phyloP scores from a whole-genome alignment of 139 green algal species.

The Penium margaritaceum region DNA sequence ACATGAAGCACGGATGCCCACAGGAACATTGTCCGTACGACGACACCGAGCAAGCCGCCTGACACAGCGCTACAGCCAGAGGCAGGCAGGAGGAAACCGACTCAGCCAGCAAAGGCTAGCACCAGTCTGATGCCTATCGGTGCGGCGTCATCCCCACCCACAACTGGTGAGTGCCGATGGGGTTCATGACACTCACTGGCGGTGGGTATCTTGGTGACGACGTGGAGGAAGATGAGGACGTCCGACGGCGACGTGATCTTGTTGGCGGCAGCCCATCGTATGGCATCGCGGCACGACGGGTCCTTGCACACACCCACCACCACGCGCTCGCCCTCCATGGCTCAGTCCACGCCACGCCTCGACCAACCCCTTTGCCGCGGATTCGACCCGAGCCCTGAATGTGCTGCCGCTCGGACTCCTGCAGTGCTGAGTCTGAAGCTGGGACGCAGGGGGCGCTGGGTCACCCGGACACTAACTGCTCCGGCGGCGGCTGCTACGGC shows the following conservation, averaged over 20 bases:
- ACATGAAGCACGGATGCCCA: background rate
- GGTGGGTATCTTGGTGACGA: conserved; percentile 27
- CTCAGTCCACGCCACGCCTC: no score
- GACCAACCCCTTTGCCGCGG: no score
- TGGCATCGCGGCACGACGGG: conserved; percentile 12
- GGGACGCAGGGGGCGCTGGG: no score
- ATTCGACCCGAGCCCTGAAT: no score
- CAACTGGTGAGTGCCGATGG: background rate
- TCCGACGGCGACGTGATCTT: conserved; percentile 14
- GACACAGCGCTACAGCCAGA: background rate
- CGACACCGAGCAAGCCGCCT: background rate
- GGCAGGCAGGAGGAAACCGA: background rate
- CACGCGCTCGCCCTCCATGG: conserved; percentile 10
- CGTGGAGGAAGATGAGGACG: conserved; percentile 17
- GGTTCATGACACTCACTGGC: background rate
- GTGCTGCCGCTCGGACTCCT: no score
- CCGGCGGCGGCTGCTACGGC: no score
- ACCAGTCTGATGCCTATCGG: no score
- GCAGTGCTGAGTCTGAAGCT: no score
- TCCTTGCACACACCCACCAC: conserved; percentile 13
- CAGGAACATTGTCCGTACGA: background rate
- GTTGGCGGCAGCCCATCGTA: conserved; percentile 28
- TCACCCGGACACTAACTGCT: no score
- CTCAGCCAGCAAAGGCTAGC: background rate
- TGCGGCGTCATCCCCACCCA: no score